phyloP scores from a whole-genome alignment of 2,329 filamentous ascomycete genomes.

The Fusarium sterilihyphosum region DNA sequence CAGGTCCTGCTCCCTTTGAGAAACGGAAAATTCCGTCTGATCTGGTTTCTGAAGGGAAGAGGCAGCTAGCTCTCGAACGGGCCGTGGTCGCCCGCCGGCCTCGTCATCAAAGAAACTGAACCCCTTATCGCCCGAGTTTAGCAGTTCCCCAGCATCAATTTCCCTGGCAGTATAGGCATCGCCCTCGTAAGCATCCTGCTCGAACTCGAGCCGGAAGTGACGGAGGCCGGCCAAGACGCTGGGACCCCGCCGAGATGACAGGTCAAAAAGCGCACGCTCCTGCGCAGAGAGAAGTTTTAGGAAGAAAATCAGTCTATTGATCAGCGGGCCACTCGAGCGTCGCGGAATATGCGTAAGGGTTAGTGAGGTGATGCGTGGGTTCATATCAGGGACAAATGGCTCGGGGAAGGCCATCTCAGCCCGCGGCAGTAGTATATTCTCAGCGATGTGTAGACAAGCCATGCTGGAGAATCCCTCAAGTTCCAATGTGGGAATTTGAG shows the following conservation, averaged over 20 bases:
- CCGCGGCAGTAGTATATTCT: constrained; percentile 56
- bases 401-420: constrained; percentile 58
- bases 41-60: background rate
- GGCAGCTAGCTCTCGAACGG: constrained; percentile 1
- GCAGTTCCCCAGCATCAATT: constrained; percentile 55
- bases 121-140: constrained; percentile 50
- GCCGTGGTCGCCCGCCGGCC: constrained; percentile 7
- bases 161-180: constrained; percentile 46
- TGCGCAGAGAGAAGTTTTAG: constrained; percentile 59
- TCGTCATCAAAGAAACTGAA: constrained; percentile 59
- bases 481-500: constrained; percentile 59
- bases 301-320: constrained; percentile 59
- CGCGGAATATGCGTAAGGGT: constrained; percentile 65
- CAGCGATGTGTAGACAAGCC: constrained; percentile 54
- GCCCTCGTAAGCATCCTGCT: constrained; percentile 54
- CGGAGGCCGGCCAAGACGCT: constrained; percentile 61
- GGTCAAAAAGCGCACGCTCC: constrained; percentile 56
- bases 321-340: constrained; percentile 61
- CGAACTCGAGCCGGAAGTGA: constrained; percentile 65
- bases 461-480: constrained; percentile 50
- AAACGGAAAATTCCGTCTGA: background rate
- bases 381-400: constrained; percentile 64
- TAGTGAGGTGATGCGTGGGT: constrained; percentile 63
- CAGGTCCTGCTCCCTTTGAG: constrained; percentile 12
- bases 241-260: constrained; percentile 52